phyloP scores from a whole-genome alignment of 2,329 filamentous ascomycete genomes.

The Aspergillus flavus region DNA sequence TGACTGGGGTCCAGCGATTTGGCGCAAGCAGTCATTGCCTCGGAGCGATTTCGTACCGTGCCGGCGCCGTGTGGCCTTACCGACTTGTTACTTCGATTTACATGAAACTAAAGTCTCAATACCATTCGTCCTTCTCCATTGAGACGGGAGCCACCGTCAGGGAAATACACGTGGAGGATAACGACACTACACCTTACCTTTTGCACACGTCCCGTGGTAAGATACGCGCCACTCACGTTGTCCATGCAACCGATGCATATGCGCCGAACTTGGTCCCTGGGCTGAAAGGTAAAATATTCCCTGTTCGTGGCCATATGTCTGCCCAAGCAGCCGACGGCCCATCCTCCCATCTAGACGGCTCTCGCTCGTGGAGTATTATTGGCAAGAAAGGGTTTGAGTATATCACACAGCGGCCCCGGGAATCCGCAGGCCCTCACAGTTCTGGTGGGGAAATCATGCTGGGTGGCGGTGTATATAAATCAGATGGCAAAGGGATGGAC shows the following conservation, averaged over 20 bases:
- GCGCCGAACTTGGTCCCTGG: slow-evolving; percentile 48
- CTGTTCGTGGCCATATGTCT: slow-evolving; percentile 55
- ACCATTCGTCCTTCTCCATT: slow-evolving; percentile 17
- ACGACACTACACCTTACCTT: background rate
- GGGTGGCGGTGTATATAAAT: slow-evolving; percentile 26
- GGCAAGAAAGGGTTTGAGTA: slow-evolving; percentile 41
- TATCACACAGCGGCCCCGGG: slow-evolving; percentile 33
- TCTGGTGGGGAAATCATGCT: slow-evolving; percentile 23
- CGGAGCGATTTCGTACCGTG: slow-evolving; percentile 20
- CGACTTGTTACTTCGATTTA: slow-evolving; percentile 27
- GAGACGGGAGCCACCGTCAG: slow-evolving; percentile 25
- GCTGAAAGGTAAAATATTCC: slow-evolving; percentile 53
- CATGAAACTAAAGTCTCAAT: slow-evolving; percentile 15
- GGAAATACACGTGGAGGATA: slow-evolving; percentile 8
- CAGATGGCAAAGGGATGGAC: slow-evolving; percentile 19
- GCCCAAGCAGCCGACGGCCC: slow-evolving; percentile 41
- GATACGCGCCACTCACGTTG: slow-evolving; percentile 47
- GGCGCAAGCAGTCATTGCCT: slow-evolving; percentile 6
- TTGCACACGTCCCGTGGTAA: slow-evolving; percentile 46
- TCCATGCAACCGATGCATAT: slow-evolving; percentile 60
- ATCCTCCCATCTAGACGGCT: slow-evolving; percentile 20
- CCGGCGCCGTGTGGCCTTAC: slow-evolving; percentile 31
- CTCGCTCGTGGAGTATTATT: slow-evolving; percentile 21
- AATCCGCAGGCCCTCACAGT: slow-evolving; percentile 2
- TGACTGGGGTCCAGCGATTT: background rate